These are phyloP conservation scores for Kwoniella bestiolae DNA, from an alignment of 768 basidiomycete genomes.

Conservation along the genomic window DNA sequence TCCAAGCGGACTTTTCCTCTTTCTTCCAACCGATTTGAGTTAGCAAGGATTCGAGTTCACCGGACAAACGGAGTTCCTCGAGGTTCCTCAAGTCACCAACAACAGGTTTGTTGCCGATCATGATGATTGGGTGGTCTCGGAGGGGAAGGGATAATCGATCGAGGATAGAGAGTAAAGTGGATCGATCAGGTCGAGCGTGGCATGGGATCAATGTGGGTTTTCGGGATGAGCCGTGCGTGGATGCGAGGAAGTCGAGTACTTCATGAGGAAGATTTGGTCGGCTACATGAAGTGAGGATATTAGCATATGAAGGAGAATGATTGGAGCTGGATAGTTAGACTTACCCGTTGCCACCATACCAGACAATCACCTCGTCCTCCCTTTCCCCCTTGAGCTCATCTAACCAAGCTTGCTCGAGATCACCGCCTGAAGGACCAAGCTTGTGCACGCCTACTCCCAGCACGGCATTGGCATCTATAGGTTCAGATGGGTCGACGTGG, in stretches of 20 bases:
- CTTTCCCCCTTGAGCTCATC: conserved; percentile 47
- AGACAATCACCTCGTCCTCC: conserved; percentile 50
- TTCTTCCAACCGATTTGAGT: conserved; percentile 32
- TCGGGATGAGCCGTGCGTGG: conserved; percentile 22
- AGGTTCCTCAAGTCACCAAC: conserved; percentile 18
- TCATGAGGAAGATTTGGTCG: conserved; percentile 22
- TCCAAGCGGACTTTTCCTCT: conserved; percentile 13
- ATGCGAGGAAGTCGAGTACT: conserved; percentile 25
- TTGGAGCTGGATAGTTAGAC: no score
- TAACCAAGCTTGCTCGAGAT: conserved; percentile 30
- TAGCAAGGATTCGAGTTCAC: conserved; percentile 29
- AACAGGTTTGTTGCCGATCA: conserved; percentile 38
- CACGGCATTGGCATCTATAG: conserved; percentile 48
- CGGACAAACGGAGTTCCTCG: conserved; percentile 25
- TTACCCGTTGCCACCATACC: conserved; percentile 46
- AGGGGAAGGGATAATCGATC: conserved; percentile 24
- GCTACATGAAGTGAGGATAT: neutral
- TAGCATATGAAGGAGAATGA: neutral
- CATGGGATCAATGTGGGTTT: conserved; percentile 35
- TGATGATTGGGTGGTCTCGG: conserved; percentile 27
- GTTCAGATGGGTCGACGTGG: conserved; percentile 30
- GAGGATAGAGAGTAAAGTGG: conserved; percentile 21
- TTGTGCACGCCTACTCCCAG: conserved; percentile 33
- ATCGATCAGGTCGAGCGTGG: conserved; percentile 27
- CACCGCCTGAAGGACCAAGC: conserved; percentile 34